These are phyloP conservation scores for Neurospora discreta DNA, from an alignment of 495 filamentous ascomycete genomes.

Conservation along the genomic window DNA sequence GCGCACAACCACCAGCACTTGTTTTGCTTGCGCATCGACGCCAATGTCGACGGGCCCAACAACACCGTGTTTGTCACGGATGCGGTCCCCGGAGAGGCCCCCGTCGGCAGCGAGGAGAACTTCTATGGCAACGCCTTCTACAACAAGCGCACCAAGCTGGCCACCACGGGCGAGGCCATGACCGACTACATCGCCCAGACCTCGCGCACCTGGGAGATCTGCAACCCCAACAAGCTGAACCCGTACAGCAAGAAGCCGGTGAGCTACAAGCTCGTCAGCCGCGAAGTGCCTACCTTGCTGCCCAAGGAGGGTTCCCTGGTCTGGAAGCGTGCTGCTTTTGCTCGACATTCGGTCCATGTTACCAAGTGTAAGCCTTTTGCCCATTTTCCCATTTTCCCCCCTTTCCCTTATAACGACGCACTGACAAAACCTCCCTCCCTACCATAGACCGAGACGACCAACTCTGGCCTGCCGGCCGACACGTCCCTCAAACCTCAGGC, in stretches of 20 bases:
- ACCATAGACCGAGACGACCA: slow-evolving; percentile 65
- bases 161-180: slow-evolving; percentile 57
- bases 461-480: slow-evolving; percentile 83
- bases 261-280: slow-evolving; percentile 84
- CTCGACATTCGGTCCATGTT: slow-evolving; percentile 81
- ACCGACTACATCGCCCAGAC: slow-evolving; percentile 75
- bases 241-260: slow-evolving; percentile 76
- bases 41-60: slow-evolving; percentile 75
- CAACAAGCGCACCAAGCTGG: slow-evolving; percentile 75
- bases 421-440: too few relatives aligned
- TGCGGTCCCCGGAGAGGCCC: slow-evolving; percentile 50
- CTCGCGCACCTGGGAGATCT: slow-evolving; percentile 83
- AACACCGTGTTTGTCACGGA: slow-evolving; percentile 86
- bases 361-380: slow-evolving; percentile 53
- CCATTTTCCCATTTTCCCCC: background rate
- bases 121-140: slow-evolving; percentile 92
- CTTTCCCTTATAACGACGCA: background rate
- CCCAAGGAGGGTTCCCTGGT: slow-evolving; percentile 77
- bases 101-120: slow-evolving; percentile 73
- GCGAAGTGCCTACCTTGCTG: slow-evolving; percentile 69
- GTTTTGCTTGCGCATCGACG: slow-evolving; percentile 84
- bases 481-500: slow-evolving; percentile 88
- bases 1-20: slow-evolving; percentile 90
- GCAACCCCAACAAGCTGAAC: slow-evolving; percentile 74
- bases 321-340: slow-evolving; percentile 91